Conservation (phyloP, 495 filamentous ascomycete genomes). For the Trichoderma parareesei region DNA sequence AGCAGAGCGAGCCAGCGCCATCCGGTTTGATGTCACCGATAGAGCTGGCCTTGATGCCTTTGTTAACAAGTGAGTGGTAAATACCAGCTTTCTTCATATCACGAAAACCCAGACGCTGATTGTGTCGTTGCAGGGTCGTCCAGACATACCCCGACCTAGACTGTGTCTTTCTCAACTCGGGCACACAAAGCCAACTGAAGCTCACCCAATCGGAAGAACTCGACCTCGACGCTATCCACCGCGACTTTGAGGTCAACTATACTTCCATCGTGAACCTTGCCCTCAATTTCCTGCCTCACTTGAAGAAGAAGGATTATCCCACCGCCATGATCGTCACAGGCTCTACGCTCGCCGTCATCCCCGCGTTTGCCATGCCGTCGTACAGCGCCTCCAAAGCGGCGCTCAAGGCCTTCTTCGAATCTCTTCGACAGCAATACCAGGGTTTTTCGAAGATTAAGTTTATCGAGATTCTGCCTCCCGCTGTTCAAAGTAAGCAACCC, state of each 20-base stretch:
- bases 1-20: conserved; percentile 40
- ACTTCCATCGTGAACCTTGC: conserved; percentile 52
- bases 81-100: not conserved
- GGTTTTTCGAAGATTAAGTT: conserved; percentile 36
- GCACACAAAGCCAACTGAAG: conserved; percentile 48
- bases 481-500: conserved; percentile 44
- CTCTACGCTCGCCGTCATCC: conserved; percentile 48
- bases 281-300: conserved; percentile 55
- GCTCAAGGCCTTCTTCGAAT: conserved; percentile 46
- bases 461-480: conserved; percentile 58
- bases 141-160: conserved; percentile 47
- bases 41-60: conserved; percentile 50
- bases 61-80: conserved; percentile 35
- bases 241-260: conserved; percentile 63
- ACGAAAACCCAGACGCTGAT: too few relatives aligned
- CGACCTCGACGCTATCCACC: conserved; percentile 41
- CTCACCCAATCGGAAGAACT: conserved; percentile 51
- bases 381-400: conserved; percentile 56
- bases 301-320: conserved; percentile 31
- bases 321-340: conserved; percentile 41
- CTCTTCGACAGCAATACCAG: conserved; percentile 51
- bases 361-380: conserved; percentile 37
- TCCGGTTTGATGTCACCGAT: conserved; percentile 57
- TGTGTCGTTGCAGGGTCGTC: conserved; percentile 35
- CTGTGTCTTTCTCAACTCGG: conserved; percentile 44